Base-by-base conservation (phyloP, 2,329 filamentous ascomycete species). In the Xylariaceae sp. region DNA sequence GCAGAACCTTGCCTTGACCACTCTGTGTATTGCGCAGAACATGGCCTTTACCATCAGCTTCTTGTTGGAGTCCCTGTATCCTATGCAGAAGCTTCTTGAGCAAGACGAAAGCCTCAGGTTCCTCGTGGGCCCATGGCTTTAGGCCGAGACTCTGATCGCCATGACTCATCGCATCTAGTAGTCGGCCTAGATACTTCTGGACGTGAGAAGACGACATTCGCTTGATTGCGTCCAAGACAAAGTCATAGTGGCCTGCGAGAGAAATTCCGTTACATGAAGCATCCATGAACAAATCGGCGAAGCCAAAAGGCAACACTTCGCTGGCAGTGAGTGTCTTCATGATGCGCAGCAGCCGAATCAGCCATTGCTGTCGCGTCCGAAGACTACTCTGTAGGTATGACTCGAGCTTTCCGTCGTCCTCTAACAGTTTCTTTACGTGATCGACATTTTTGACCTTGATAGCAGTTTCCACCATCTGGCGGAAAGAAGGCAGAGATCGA, bases 11-110 rank as follows among this genome's bases (percentile, higher is more conserved):
- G 62, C 74, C 76, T 47, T 83, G 81, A 9, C 83, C 73, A 51
- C 82, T 82, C 59, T 92, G 85, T 57, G 82, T 83, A 63, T 82
- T 94, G 46, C 81, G 79, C 19, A 94, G 70, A 3, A 69, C 62
- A 26, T 66, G 67, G 8, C 69, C 64, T 3, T 65, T 56, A 31
- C 66, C 60, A 31, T 69, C 58, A 12, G 74, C 68, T 30, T 61
- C 62, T 23, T 62, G 53, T 15, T 70, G 53, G 5, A 85, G 57
- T 9, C 54, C 52, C 30, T 67, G 62, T 23, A 82, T 63, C 32
- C 71, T 60, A 16, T 60, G 54, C n/a, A 69, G 58, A 15, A 77
- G 59, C 8, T 59, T 55, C 21, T 55, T 48, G 11, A 80, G 59
- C 4, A 56, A 45, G 11, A 52, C 36, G 18, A 58, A 51, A 3